Percentiles rank a stretch among this genome's conserved stretches.
These are phyloP conservation scores for Syzygium malaccense DNA, from an alignment of 441 rosid genomes.

Conservation along the genomic window DNA sequence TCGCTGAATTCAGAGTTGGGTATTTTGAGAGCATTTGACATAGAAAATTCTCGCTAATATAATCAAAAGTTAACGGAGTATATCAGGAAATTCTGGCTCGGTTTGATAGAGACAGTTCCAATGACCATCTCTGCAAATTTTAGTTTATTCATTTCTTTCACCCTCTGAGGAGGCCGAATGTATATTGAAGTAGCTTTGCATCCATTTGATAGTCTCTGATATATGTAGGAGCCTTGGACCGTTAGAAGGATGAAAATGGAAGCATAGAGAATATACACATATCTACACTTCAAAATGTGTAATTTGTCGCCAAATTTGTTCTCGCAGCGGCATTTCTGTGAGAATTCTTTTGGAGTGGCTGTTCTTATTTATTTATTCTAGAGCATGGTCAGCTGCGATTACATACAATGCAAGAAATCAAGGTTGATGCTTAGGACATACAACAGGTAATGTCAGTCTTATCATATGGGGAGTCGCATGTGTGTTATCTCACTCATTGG, in stretches of 20 bases:
- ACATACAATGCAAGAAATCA: not conserved
- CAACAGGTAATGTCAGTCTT: not conserved
- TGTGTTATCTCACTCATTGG: not conserved
- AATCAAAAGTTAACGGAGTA: not conserved
- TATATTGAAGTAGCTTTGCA: not conserved
- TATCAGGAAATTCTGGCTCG: not conserved
- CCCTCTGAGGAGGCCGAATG: not conserved
- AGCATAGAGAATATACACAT: not conserved
- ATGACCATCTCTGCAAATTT: not conserved
- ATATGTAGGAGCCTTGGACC: not conserved
- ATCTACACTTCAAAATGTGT: not conserved
- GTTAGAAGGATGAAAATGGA: not conserved
- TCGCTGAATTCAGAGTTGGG: not conserved
- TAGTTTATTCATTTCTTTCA: not conserved
- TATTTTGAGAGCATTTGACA: not conserved
- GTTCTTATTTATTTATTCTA: not conserved
- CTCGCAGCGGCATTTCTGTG: not conserved
- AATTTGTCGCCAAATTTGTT: not conserved
- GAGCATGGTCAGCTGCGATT: not conserved
- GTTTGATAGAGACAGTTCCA: not conserved
- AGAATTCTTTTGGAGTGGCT: not conserved
- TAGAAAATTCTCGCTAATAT: not conserved
- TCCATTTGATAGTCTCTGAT: not conserved
- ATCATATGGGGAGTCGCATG: not conserved
- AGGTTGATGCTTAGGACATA: not conserved